Evolutionary conservation across 2,329 filamentous ascomycete genomes (phyloP).

Genomic region (Coniochaeta sp.): DNA sequence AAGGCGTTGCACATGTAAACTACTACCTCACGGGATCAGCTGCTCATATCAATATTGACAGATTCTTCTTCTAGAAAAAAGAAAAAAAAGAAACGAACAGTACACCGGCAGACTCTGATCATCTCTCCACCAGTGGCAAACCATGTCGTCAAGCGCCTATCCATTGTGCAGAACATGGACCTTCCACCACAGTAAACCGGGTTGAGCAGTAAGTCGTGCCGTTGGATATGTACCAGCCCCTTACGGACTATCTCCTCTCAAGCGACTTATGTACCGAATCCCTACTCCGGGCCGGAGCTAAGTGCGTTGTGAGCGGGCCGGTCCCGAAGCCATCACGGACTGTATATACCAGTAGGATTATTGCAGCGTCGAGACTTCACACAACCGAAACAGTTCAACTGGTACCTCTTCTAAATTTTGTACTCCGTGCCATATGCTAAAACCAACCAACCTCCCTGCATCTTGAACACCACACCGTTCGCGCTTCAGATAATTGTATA

Average conservation of each 20-base stretch:
- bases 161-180: neutral
- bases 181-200: neutral
- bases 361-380: no score
- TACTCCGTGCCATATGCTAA: neutral
- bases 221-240: neutral
- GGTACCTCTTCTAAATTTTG: neutral
- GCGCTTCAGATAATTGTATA: no score
- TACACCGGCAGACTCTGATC: neutral
- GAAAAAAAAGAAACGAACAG: no score
- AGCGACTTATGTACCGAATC: neutral
- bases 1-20: no score
- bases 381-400: neutral
- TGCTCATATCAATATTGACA: no score
- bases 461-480: neutral
- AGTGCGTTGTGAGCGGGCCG: neutral
- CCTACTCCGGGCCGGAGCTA: neutral
- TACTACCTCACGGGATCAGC: no score
- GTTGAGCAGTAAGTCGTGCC: no score
- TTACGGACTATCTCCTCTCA: neutral
- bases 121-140: neutral
- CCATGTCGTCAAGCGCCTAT: neutral
- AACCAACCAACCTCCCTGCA: neutral
- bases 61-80: no score
- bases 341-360: neutral
- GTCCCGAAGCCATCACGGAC: neutral